phyloP scores from a whole-genome alignment of 805 yeast species.

The Starmerella potacharoeniae region DNA sequence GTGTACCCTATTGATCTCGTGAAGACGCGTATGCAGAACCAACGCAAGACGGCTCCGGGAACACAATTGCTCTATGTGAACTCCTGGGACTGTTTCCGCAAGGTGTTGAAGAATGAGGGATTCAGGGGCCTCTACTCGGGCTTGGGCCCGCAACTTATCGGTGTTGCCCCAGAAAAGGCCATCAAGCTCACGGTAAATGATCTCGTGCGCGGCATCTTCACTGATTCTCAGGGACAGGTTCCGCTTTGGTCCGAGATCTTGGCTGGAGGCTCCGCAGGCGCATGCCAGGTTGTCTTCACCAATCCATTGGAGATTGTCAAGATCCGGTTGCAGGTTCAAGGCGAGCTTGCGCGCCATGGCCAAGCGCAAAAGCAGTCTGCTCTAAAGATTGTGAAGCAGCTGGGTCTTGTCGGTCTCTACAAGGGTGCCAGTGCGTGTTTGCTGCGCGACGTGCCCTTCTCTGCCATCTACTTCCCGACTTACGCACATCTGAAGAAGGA shows the following conservation, averaged over 20 bases:
- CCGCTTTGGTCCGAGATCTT: slow-evolving; percentile 53
- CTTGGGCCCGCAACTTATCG: slow-evolving; percentile 82
- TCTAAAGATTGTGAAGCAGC: slow-evolving; percentile 56
- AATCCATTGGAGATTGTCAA: slow-evolving; percentile 94
- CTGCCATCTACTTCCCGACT: slow-evolving; percentile 94
- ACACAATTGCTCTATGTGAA: slow-evolving; percentile 48
- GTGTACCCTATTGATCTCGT: slow-evolving; percentile 95
- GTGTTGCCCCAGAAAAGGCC: slow-evolving; percentile 98
- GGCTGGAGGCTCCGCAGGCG: slow-evolving; percentile 94
- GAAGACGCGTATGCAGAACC: slow-evolving; percentile 96
- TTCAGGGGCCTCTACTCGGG: slow-evolving; percentile 82
- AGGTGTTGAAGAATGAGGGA: slow-evolving; percentile 70
- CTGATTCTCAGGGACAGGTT: slow-evolving; percentile 40
- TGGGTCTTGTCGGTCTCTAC: slow-evolving; percentile 78
- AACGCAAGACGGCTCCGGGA: slow-evolving; percentile 42
- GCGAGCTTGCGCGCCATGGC: slow-evolving; percentile 39
- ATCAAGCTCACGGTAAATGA: slow-evolving; percentile 92
- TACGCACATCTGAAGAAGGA: slow-evolving; percentile 85
- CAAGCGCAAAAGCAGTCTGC: slow-evolving; percentile 37
- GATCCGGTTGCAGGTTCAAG: slow-evolving; percentile 88
- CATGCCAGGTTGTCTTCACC: slow-evolving; percentile 90
- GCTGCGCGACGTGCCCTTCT: slow-evolving; percentile 89
- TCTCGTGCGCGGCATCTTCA: slow-evolving; percentile 61
- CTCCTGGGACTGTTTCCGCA: slow-evolving; percentile 74
- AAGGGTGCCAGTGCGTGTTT: slow-evolving; percentile 88